A percentile compares a stretch with the other conserved stretches of the same genome.
Conservation (phyloP, 2,329 filamentous ascomycete species). For the Sporothrix luriei region DNA sequence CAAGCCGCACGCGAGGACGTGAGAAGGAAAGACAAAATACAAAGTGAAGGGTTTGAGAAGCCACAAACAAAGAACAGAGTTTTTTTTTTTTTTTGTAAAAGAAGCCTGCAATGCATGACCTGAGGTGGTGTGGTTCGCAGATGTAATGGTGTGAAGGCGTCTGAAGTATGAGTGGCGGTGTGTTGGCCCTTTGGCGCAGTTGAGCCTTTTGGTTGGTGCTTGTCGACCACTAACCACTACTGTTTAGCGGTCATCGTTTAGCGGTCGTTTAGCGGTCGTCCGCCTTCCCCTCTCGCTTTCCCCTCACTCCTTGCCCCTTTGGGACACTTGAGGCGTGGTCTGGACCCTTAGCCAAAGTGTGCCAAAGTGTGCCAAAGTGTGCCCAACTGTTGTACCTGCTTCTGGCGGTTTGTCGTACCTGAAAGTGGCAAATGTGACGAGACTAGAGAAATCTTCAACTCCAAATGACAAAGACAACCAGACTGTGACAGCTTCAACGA, state of each 20-base stretch:
- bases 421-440: slow-evolving; percentile 1
- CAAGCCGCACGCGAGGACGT: too few species aligned
- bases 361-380: too few species aligned
- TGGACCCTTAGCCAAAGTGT: background rate
- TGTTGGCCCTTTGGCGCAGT: background rate
- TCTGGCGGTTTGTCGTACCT: slow-evolving; percentile 18
- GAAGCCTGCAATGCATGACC: too few species aligned
- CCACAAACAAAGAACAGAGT: too few species aligned
- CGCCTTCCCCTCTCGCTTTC: background rate
- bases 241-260: background rate
- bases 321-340: background rate
- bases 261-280: background rate
- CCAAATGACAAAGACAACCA: too few species aligned
- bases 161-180: background rate
- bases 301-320: slow-evolving; percentile 9
- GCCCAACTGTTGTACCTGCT: slow-evolving; percentile 21
- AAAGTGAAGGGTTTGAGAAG: too few species aligned
- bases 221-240: too few species aligned
- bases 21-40: too few species aligned
- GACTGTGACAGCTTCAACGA: background rate
- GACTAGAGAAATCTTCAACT: background rate
- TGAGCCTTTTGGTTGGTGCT: background rate
- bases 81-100: too few species aligned
- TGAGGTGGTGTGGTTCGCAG: too few species aligned
- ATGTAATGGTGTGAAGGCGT: too few species aligned